Evolutionary conservation across 805 yeast species (phyloP).

Genomic region (Candida cerambycidarum): DNA sequence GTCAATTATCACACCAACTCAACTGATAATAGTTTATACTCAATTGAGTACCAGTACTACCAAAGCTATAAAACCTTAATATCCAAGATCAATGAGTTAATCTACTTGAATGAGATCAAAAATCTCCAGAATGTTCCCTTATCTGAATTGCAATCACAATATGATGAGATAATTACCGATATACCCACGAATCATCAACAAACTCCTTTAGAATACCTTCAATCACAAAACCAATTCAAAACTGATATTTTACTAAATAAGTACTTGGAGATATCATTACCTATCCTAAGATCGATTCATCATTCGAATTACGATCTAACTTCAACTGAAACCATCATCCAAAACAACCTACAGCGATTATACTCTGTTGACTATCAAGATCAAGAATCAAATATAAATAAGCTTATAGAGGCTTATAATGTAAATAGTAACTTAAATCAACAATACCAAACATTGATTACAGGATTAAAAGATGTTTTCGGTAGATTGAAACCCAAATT

Average conservation of each 20-base stretch:
- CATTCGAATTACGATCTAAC: slow-evolving; percentile 26
- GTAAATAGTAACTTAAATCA: slow-evolving; percentile 4
- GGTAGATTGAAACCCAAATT: slow-evolving; percentile 20
- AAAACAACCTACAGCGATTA: slow-evolving; percentile 11
- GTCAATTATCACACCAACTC: slow-evolving; percentile 7
- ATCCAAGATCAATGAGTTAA: slow-evolving; percentile 24
- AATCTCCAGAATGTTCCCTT: slow-evolving; percentile 18
- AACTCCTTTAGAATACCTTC: neutral
- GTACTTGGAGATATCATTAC: slow-evolving; percentile 28
- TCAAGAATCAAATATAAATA: slow-evolving; percentile 15
- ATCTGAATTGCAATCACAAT: slow-evolving; percentile 17
- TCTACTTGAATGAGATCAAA: slow-evolving; percentile 27
- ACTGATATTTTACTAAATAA: slow-evolving; percentile 24
- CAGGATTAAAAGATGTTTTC: slow-evolving; percentile 11
- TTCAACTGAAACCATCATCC: slow-evolving; percentile 23
- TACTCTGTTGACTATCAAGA: slow-evolving; percentile 10
- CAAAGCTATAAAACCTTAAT: slow-evolving; percentile 24
- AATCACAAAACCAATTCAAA: slow-evolving; percentile 17
- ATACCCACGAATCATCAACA: slow-evolving; percentile 3
- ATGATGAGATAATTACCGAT: slow-evolving; percentile 13
- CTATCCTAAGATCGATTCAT: slow-evolving; percentile 35
- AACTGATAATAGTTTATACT: slow-evolving; percentile 4
- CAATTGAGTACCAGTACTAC: slow-evolving; percentile 26
- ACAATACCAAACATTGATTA: slow-evolving; percentile 2
- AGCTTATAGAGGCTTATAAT: slow-evolving; percentile 15